Base-by-base conservation (phyloP, 2,329 filamentous ascomycete species). In the Fusarium sp. region DNA sequence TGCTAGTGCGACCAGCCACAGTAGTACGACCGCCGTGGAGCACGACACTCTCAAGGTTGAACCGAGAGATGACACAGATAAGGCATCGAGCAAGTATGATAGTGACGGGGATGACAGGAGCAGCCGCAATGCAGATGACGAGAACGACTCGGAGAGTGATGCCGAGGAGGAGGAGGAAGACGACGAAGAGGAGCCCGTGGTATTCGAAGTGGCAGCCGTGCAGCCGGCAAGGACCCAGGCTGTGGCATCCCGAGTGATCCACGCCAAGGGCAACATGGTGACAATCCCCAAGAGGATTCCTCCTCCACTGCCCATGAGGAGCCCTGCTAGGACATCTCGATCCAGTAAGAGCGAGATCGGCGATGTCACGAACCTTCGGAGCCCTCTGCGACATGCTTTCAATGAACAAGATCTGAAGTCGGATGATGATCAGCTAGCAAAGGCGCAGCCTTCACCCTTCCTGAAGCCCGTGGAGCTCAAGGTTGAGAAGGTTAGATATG, bases 221-320 rank as follows among this genome's bases (percentile, higher is more conserved):
- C 84, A 87, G 65, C 85, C 85, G 14, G 81, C 87, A 14, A 75
- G 77, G 40, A 83, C 85, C 6, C 86, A 88, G 57, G 86, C 88
- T 40, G 82, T 88, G 51, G 85, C 87, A 2, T 88, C 91, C 2
- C 88, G 91, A 58, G 85, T 89, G 60, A 88, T 93, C 61, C 85
- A 86, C 29, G 90, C 89, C 38, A 91, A 92, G 75, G 92, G 93
- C 23, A 90, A 91, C 55, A 83, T 97, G 55, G 92, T 97, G 27
- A 93, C 89, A 49, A 97, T 97, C 63, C 89, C 92, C 11, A 96
- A 95, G 80, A 87, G 93, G 34, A 80, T 90, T 1, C 88, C 93
- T 1, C 93, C 94, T 1, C 89, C 91, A 8, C 85, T 97, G 11
- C 94, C 94, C 1, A 85, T 88, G 3, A 85, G 93, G 51, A 97